Conservation (phyloP, 805 yeast species). For the Metschnikowia gruessii region DNA sequence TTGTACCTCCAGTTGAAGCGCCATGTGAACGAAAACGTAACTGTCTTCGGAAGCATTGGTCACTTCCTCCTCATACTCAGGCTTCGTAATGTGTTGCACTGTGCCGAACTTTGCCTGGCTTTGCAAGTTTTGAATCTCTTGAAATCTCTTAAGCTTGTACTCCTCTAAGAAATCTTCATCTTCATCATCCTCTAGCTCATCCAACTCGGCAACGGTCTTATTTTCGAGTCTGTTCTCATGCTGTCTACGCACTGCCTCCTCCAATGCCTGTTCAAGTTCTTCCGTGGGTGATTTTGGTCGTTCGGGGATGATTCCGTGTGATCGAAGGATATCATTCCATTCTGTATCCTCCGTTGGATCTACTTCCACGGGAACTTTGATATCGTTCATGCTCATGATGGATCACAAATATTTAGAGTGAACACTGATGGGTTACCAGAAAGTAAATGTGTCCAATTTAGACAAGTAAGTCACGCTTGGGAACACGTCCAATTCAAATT, state of each 20-base stretch:
- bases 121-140: slow-evolving; percentile 63
- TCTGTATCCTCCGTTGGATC: slow-evolving; percentile 97
- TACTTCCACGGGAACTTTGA: slow-evolving; percentile 77
- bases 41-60: slow-evolving; percentile 67
- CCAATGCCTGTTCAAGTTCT: slow-evolving; percentile 82
- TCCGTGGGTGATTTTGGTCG: slow-evolving; percentile 86
- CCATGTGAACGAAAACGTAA: slow-evolving; percentile 77
- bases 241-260: slow-evolving; percentile 74
- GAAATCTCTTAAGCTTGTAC: slow-evolving; percentile 74
- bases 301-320: slow-evolving; percentile 89
- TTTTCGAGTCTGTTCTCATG: slow-evolving; percentile 81
- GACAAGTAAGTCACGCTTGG: no score
- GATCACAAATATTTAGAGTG: background rate
- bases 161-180: slow-evolving; percentile 83
- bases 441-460: no score
- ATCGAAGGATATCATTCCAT: slow-evolving; percentile 94
- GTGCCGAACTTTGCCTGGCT: slow-evolving; percentile 64
- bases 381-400: slow-evolving; percentile 33
- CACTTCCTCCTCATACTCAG: slow-evolving; percentile 82
- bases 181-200: slow-evolving; percentile 86
- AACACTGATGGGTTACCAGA: background rate
- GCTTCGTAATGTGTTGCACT: slow-evolving; percentile 76
- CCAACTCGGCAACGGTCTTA: slow-evolving; percentile 76
- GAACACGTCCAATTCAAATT: no score
- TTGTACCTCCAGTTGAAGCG: slow-evolving; percentile 66